Base-by-base conservation (phyloP, 495 filamentous ascomycete species). In the Tuber microsphaerosporum region DNA sequence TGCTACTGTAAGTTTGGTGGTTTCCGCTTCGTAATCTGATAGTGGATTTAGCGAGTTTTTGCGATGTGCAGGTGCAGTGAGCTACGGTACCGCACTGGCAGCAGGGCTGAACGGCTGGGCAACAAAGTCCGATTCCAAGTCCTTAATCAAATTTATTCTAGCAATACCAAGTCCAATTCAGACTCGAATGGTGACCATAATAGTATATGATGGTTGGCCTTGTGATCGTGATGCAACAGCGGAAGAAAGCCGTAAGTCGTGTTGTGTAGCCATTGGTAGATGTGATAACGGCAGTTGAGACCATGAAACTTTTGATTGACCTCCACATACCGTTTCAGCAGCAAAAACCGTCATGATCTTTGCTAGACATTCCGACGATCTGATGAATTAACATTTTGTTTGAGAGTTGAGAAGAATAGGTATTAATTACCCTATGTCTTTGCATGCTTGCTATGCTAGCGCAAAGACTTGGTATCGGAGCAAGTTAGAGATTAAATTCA, bases 261-360 rank as follows among this genome's bases (percentile, higher is more conserved):
- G 56, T 65, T 65, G 56, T 65, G 56, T 65, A 65, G 56, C 56
- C 56, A 65, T 65, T 65, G 56, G 56, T 34, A 65, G 26, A 34
- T 65, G 26, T 6, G 56, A 65, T 31, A 65, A 65, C 56, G 56
- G 56, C 56, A 65, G 56, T 65, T 65, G 56, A 19, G 56, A 19
- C 26, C 56, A 7, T 65, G 26, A 65, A 65, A 34, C 56, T 34
- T 65, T 65, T 65, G 56, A 65, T 34, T 65, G 56, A 31, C 56
- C 56, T 65, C 56, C 56, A 65, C 56, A 65, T 65, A 26, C 56
- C 14, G 56, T 65, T 65, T 65, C 56, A 34, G 26, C 56, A 65
- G 56, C 26, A 17, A 26, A 65, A 34, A 19, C 56, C 26, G 26
- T 65, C 26, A 34, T 16, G 17, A 14, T 26, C 14, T 17, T 34